A percentile compares a stretch with the other conserved stretches of the same genome.
Conservation (phyloP, 371 early-diverging fungal genomes). For the Basidiobolus meristosporus region DNA sequence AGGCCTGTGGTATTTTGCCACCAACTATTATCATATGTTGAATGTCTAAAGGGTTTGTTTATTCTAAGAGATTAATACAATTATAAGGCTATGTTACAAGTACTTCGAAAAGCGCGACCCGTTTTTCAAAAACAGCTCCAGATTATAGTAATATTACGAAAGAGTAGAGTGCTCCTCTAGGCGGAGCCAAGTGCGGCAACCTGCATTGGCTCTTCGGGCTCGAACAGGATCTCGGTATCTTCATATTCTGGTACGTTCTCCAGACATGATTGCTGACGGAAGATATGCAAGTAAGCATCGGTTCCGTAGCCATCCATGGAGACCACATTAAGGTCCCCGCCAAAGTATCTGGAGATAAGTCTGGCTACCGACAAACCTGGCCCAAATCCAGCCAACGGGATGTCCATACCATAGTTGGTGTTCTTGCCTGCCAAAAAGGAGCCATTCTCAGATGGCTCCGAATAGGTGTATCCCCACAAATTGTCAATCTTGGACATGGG, state of each 20-base stretch:
- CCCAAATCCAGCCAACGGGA: slow-evolving; percentile 20
- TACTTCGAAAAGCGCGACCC: too few relatives aligned
- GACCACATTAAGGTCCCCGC: slow-evolving; percentile 46
- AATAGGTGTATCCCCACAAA: slow-evolving; percentile 18
- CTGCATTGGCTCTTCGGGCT: too few relatives aligned
- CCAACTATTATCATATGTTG: too few relatives aligned
- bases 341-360: slow-evolving; percentile 24
- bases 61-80: neutral
- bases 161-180: too few relatives aligned
- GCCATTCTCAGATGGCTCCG: neutral
- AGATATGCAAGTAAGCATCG: slow-evolving; percentile 49
- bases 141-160: too few relatives aligned
- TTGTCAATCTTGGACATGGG: slow-evolving; percentile 20
- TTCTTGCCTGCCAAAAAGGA: neutral
- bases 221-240: too few relatives aligned
- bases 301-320: slow-evolving; percentile 58
- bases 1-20: too few relatives aligned
- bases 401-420: too few relatives aligned
- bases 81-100: too few relatives aligned
- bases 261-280: slow-evolving; percentile 22
- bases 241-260: slow-evolving; percentile 19
- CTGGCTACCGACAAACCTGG: slow-evolving; percentile 19
- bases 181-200: too few relatives aligned
- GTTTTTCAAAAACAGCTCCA: too few relatives aligned
- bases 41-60: neutral